phyloP scores from a whole-genome alignment of 495 filamentous ascomycete species.

The Wilcoxina mikolae region DNA sequence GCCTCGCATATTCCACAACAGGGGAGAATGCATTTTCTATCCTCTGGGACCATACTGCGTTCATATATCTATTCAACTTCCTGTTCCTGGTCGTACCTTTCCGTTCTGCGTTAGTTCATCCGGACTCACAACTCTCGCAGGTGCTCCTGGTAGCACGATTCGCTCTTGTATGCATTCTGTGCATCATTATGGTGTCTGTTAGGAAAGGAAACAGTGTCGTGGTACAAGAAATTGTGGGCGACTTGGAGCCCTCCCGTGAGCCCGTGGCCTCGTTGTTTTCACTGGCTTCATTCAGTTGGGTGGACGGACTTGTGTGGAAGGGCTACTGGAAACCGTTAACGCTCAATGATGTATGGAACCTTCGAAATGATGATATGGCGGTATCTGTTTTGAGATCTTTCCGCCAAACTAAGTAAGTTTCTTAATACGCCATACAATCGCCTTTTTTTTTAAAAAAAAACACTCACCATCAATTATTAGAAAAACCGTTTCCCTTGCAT shows the following conservation, averaged over 20 bases:
- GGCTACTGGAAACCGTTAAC: constrained; percentile 81
- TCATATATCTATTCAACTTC: constrained; percentile 76
- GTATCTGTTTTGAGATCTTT: constrained; percentile 63
- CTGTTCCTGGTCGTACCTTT: constrained; percentile 59
- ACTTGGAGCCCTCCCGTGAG: constrained; percentile 70
- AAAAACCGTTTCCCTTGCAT: constrained; percentile 66
- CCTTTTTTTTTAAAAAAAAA: neutral
- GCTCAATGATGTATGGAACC: constrained; percentile 78
- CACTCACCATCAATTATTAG: constrained; percentile 34
- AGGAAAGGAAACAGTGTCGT: constrained; percentile 87
- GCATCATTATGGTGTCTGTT: constrained; percentile 59
- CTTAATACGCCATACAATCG: neutral
- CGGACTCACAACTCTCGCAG: constrained; percentile 45
- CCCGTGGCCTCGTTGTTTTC: constrained; percentile 78
- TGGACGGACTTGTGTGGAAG: constrained; percentile 74
- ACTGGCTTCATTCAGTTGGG: constrained; percentile 75
- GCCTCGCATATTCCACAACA: constrained; percentile 49
- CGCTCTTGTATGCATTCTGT: constrained; percentile 53
- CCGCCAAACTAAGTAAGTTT: constrained; percentile 40
- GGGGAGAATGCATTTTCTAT: constrained; percentile 41
- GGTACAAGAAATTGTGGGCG: constrained; percentile 68
- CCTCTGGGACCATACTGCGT: constrained; percentile 85
- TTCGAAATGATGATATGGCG: constrained; percentile 76
- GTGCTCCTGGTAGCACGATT: constrained; percentile 56
- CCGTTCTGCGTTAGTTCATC: constrained; percentile 73